Evolutionary conservation across 768 basidiomycete species (phyloP).

Genomic region (Leccinum subgranulosum): DNA sequence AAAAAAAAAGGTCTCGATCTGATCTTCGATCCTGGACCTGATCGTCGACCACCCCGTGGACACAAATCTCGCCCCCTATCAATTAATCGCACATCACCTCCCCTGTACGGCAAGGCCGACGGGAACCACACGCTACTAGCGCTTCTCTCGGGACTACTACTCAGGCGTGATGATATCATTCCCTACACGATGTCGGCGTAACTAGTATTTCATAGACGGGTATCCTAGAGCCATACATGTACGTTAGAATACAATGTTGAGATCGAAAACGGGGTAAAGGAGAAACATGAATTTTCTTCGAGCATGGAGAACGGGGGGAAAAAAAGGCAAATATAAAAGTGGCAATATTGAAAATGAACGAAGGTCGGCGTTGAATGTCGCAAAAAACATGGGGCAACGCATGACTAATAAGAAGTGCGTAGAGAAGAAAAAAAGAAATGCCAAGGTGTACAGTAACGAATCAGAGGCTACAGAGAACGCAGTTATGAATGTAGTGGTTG

Average conservation of each 20-base stretch:
- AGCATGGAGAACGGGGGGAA: not conserved
- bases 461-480: constrained; percentile 26
- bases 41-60: constrained; percentile 17
- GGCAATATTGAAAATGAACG: constrained; percentile 1
- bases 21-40: constrained; percentile 32
- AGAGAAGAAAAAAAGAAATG: not conserved
- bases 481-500: constrained; percentile 26
- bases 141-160: constrained; percentile 1
- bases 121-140: not conserved
- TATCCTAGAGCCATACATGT: constrained; percentile 15
- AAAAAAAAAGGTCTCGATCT: constrained; percentile 16
- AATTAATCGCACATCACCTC: constrained; percentile 13
- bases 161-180: not conserved
- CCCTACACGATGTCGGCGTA: not conserved
- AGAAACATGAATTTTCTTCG: not conserved
- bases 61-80: constrained; percentile 16
- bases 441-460: constrained; percentile 27
- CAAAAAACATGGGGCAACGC: constrained; percentile 1
- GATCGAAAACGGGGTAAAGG: not conserved
- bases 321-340: not conserved
- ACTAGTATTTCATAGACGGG: constrained; percentile 11
- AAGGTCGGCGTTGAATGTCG: constrained; percentile 13
- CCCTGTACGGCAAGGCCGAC: constrained; percentile 12
- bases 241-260: constrained; percentile 17
- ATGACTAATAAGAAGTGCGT: constrained; percentile 10